These are phyloP conservation scores for Suillus paluster DNA, from an alignment of 768 basidiomycete genomes.

Conservation along the genomic window DNA sequence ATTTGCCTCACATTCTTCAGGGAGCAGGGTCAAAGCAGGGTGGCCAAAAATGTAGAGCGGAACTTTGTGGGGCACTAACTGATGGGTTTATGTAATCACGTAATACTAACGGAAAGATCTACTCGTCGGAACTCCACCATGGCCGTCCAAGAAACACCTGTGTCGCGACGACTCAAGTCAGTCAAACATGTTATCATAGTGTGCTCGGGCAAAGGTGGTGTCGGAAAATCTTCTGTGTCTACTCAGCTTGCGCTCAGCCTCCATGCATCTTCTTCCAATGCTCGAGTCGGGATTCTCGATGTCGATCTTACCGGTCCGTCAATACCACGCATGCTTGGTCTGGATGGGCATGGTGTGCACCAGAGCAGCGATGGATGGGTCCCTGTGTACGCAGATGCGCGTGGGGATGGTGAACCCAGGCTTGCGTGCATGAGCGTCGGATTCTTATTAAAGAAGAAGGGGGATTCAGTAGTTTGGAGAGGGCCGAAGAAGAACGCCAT, in stretches of 20 bases:
- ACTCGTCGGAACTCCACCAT: conserved; percentile 16
- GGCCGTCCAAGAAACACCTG: conserved; percentile 53
- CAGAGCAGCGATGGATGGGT: conserved; percentile 98
- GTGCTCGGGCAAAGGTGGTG: conserved; percentile 95
- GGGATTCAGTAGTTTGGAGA: conserved; percentile 96
- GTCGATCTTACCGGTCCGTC: conserved; percentile 95
- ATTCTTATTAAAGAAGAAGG: conserved; percentile 87
- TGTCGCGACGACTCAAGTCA: conserved; percentile 68
- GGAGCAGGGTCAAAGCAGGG: not conserved
- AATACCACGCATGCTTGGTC: conserved; percentile 92
- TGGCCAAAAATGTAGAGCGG: not conserved
- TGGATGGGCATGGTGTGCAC: conserved; percentile 86
- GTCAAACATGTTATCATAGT: conserved; percentile 92
- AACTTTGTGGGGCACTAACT: not conserved
- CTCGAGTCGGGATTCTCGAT: conserved; percentile 88
- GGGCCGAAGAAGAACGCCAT: conserved; percentile 99
- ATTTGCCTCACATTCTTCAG: conserved; percentile 1
- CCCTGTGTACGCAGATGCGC: conserved; percentile 87
- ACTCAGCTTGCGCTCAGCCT: conserved; percentile 91
- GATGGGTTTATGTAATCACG: conserved; percentile 3
- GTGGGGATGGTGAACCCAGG: conserved; percentile 57
- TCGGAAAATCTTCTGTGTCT: conserved; percentile 97
- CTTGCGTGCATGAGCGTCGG: conserved; percentile 97
- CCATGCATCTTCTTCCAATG: conserved; percentile 64
- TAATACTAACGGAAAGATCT: not conserved